A percentile compares a stretch with the other conserved stretches of the same genome.
Evolutionary conservation across 1,284 basidiomycete genomes (phyloP).

Genomic region (Naganishia sp.): DNA sequence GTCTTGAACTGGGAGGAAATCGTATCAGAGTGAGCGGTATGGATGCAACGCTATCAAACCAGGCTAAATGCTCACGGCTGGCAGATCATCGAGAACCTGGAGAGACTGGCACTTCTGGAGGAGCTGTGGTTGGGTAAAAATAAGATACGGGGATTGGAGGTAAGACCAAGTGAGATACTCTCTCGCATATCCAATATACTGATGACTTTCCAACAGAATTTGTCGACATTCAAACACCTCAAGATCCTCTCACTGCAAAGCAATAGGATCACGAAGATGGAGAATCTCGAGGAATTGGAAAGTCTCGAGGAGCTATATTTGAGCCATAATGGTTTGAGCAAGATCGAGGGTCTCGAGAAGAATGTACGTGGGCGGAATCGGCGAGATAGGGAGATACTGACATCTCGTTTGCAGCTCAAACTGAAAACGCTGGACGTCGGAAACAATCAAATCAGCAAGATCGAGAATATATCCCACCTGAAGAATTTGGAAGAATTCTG

Average conservation of each 20-base stretch:
- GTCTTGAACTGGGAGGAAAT: conserved; percentile 92
- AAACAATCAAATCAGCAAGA: conserved; percentile 74
- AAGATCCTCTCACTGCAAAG: conserved; percentile 86
- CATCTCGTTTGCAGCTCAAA: conserved; percentile 59
- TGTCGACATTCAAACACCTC: conserved; percentile 68
- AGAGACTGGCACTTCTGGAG: conserved; percentile 76
- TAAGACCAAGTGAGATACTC: conserved; percentile 48
- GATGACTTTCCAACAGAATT: conserved; percentile 51
- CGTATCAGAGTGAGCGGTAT: conserved; percentile 68
- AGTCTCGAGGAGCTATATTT: conserved; percentile 89
- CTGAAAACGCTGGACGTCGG: conserved; percentile 86
- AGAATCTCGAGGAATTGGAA: conserved; percentile 70
- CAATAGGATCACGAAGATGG: conserved; percentile 87
- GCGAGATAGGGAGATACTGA: not conserved
- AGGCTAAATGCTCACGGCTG: not conserved
- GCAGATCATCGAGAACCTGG: conserved; percentile 84
- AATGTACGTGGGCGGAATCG: conserved; percentile 62
- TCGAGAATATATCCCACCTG: conserved; percentile 81
- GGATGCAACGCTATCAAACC: too few species aligned
- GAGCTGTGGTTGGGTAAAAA: conserved; percentile 98
- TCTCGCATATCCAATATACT: not conserved
- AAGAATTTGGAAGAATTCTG: conserved; percentile 82
- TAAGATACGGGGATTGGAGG: conserved; percentile 86
- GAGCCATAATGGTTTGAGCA: conserved; percentile 85
- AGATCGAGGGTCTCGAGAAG: conserved; percentile 80